Conservation (phyloP, 495 filamentous ascomycete genomes). For the Aspergillus asperescens region DNA sequence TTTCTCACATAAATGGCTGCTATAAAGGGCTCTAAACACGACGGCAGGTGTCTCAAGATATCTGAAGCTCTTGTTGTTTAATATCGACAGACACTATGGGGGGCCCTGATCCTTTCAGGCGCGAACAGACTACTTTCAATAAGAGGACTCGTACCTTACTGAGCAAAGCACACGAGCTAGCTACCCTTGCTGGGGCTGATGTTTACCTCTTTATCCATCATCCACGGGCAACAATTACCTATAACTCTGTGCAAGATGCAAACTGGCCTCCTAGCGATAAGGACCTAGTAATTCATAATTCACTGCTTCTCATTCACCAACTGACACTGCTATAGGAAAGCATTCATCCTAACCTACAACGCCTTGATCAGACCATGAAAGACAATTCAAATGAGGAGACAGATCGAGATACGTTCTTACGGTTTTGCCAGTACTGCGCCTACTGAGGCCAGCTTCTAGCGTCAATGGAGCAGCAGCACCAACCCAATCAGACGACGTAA, state of each 20-base stretch:
- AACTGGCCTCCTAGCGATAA: constrained; percentile 7
- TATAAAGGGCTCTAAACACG: neutral
- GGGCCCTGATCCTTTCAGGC: constrained; percentile 6
- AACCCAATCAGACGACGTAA: neutral
- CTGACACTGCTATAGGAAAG: neutral
- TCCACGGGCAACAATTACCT: constrained; percentile 4
- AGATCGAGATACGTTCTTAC: neutral
- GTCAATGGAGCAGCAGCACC: neutral
- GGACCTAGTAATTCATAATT: constrained; percentile 2
- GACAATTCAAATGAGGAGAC: neutral
- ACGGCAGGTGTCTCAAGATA: neutral
- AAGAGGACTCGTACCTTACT: constrained; percentile 9
- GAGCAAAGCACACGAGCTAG: constrained; percentile 12
- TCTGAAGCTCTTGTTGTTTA: neutral
- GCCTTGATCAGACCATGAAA: neutral
- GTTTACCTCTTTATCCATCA: constrained; percentile 16
- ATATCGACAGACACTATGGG: constrained; percentile 3
- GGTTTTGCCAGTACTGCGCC: neutral
- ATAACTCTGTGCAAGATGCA: constrained; percentile 12
- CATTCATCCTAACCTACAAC: neutral
- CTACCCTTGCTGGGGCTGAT: constrained; percentile 5
- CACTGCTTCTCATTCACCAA: neutral
- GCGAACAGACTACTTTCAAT: neutral
- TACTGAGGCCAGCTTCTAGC: neutral
- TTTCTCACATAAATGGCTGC: too few species aligned